Base-by-base conservation (phyloP, 192 early-diverging fungal species). In the Linnemannia elongata region DNA sequence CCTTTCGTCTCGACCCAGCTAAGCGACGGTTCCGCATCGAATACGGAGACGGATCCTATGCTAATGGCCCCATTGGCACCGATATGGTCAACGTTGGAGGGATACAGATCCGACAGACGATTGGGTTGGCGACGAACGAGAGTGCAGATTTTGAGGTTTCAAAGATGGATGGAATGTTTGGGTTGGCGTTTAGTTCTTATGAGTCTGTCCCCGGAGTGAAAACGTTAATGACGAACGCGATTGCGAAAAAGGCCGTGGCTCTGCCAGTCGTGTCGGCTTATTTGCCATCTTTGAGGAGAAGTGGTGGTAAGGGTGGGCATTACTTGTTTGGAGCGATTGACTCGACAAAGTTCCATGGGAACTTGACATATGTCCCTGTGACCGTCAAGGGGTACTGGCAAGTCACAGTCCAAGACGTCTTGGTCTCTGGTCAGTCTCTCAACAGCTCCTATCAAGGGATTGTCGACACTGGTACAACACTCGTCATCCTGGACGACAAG, bases 21-120 rank as follows among this genome's bases (percentile, higher is more conserved):
- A 80, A 88, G 20, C 92, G 93, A 90, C 35, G 24, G 6, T 94
- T 92, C 91, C 81, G 81, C 0, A 93, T 94, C 35, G 82, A 82
- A 17, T 94, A 94, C 75, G 94, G 92, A 44, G 94, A 94, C 81
- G 92, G 91, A 49, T 92, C 92, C 20, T 52, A 66, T 13, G 76
- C 90, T 4, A 75, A 39, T 17, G 90, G 90, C 66, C 42, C 82
- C 24, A 49, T 83, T 36, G 85, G 36, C 42, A 24, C 44, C 71
- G 94, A 94, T 42, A 93, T 90, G 17, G 89, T 94, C 24, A 89
- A 74, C 2, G 82, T 94, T n/a, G 93, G 93, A 4, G 91, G 89
- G 36, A 71, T 94, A 47, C 83, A 77, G 4, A 90, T 93, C 60
- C 82, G 89, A 39, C 93, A 94, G 52, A 88, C 89, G 1, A 91